Evolutionary conservation across 2,329 filamentous ascomycete genomes (phyloP), one percentile per base, ranked within the genome.

Genomic region (Thermomyces lanuginosus): DNA sequence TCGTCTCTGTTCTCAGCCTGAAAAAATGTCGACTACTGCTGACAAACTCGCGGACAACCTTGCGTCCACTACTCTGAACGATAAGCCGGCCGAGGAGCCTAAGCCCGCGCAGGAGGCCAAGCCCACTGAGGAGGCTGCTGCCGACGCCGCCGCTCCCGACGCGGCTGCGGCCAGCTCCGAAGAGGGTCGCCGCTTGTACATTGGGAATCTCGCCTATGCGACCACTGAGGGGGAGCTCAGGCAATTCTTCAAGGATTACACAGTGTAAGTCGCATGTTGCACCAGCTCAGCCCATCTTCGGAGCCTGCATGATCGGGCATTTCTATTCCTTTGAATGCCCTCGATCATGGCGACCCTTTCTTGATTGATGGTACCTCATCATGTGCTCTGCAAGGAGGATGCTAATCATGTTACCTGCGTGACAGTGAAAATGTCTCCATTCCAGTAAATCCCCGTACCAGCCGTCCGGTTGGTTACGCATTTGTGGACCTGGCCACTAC

Each of bases 221-320:
- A 95, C 89, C 76, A 92, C 83, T 61, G 89, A 95, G 80, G 89
- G 80, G 77, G 83, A 93, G 76, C 82, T 98, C 72, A 92, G 91
- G 72, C 80, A 89, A 50, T 98, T 98, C 73, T 98, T 98, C 78
- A 86, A 89, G 72, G 80, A 76, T 63, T 95, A 92, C 72, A 78
- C 89, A 69, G 82, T 98, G 89, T 98, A 72, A 72, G 86, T 80
- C 2, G 5, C n/a, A 8, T 20, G 7, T 20, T n/a, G 5, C 20
- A 2, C n/a, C 13, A 10, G 9, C 25, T 21, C n/a, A n/a, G n/a
- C n/a, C 6, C 8, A 13, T 15, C 6, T 13, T 28, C 11, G 8
- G 27, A 21, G 8, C 24, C 22, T 13, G 19, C 17, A 28, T 21
- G 24, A 13, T n/a, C 10, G 10, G 13, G 10, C 11, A n/a, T 14